Percentiles rank a stretch among this genome's conserved stretches.
Evolutionary conservation across 2,329 filamentous ascomycete species (phyloP).

Genomic region (Epichloe uncinata): DNA sequence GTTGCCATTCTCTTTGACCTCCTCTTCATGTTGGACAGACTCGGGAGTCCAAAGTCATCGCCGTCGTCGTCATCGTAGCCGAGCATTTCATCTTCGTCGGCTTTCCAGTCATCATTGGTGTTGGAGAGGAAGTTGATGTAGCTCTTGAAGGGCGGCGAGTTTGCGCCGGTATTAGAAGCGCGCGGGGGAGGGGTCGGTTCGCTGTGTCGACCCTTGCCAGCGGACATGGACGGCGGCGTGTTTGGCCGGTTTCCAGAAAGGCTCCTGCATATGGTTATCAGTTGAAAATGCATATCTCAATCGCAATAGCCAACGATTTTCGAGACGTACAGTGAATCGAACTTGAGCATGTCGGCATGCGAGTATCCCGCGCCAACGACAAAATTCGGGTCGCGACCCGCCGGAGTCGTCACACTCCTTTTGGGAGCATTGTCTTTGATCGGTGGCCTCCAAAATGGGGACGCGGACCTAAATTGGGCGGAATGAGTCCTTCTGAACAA

Average conservation of each 20-base stretch:
- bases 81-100: conserved; percentile 63
- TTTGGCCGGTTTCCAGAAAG: conserved; percentile 51
- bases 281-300: neutral
- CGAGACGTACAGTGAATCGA: conserved; percentile 57
- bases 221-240: conserved; percentile 56
- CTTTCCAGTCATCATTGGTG: conserved; percentile 71
- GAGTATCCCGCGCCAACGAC: conserved; percentile 94
- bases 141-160: conserved; percentile 54
- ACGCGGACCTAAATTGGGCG: conserved; percentile 49
- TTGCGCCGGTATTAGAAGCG: conserved; percentile 35
- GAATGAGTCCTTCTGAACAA: conserved; percentile 15
- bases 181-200: conserved; percentile 45
- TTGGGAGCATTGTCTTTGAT: conserved; percentile 38
- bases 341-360: conserved; percentile 86
- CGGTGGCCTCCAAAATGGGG: conserved; percentile 74
- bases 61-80: conserved; percentile 77
- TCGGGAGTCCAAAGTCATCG: conserved; percentile 90
- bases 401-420: conserved; percentile 27
- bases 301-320: neutral
- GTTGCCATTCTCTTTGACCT: conserved; percentile 44
- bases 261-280: conserved; percentile 30
- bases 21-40: conserved; percentile 79
- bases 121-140: conserved; percentile 75
- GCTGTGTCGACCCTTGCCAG: conserved; percentile 33
- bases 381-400: conserved; percentile 48